Conservation (phyloP, 2,329 filamentous ascomycete genomes). For the Ceratocystis smalleyi region DNA sequence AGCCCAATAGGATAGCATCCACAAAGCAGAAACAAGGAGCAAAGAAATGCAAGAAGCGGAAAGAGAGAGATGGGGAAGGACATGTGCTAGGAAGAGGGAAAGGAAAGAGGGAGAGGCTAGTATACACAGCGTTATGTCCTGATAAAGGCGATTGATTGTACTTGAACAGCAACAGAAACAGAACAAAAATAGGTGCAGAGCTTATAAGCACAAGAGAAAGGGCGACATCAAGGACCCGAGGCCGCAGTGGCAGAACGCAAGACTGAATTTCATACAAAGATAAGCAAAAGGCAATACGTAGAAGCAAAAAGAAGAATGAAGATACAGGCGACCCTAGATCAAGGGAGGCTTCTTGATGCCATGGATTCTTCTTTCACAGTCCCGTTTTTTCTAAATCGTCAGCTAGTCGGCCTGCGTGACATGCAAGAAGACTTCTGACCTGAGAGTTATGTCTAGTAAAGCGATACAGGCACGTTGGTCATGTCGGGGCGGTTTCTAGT, state of each 20-base stretch:
- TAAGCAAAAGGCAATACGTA: neutral
- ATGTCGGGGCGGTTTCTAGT: neutral
- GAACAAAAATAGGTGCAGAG: slow-evolving; percentile 1
- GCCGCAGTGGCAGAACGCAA: neutral
- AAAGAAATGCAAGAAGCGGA: neutral
- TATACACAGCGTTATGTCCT: slow-evolving; percentile 13
- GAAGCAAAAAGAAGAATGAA: neutral
- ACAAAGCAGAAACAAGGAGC: neutral
- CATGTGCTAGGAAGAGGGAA: neutral
- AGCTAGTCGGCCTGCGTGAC: neutral
- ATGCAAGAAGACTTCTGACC: neutral
- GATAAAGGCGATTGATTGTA: neutral
- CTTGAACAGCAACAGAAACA: slow-evolving; percentile 1
- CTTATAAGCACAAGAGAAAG: neutral
- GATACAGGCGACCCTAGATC: neutral
- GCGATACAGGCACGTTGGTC: neutral
- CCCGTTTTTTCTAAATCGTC: neutral
- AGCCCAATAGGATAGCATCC: neutral
- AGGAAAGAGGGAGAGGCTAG: neutral
- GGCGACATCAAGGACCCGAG: neutral
- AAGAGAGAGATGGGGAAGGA: neutral
- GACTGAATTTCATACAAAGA: neutral
- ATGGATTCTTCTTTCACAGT: neutral
- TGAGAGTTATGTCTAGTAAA: neutral
- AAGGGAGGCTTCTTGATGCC: neutral